Conservation (phyloP, 2,329 filamentous ascomycete genomes). For the Ophiostoma quercus region DNA sequence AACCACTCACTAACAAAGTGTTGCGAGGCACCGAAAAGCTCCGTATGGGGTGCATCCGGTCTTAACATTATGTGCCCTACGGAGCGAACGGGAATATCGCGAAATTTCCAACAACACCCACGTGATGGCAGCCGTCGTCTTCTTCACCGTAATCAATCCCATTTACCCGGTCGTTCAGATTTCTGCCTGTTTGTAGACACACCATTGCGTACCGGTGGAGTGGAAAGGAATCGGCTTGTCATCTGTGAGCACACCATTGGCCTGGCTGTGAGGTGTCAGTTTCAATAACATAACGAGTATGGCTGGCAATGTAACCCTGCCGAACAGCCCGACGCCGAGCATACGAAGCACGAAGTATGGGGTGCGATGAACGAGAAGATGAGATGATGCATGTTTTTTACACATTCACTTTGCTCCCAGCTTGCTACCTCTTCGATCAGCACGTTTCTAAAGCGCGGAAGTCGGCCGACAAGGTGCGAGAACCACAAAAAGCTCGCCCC, state of each 20-base stretch:
- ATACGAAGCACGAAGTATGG: not conserved
- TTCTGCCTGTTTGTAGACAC: not conserved
- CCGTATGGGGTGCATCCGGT: not conserved
- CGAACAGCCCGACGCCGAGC: not conserved
- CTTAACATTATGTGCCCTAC: not conserved
- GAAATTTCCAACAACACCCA: not conserved
- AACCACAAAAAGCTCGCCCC: not conserved
- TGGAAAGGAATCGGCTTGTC: not conserved
- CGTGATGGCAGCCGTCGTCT: not conserved
- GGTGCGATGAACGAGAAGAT: not conserved
- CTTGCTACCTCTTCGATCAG: not conserved
- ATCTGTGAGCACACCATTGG: not conserved
- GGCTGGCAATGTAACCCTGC: not conserved
- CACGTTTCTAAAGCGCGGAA: not conserved
- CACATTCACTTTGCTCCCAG: not conserved
- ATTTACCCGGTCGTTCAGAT: not conserved
- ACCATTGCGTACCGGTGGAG: not conserved
- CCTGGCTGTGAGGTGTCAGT: not conserved
- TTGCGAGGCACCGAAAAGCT: not conserved
- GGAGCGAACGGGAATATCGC: not conserved
- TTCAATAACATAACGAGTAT: not conserved
- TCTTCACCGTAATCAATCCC: not conserved
- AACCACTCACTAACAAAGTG: not conserved
- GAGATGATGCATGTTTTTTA: not conserved
- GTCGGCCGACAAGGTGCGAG: not conserved